Evolutionary conservation across 306 rosid genomes (phyloP).

Genomic region (barrel medic (Medicago truncatula)): DNA sequence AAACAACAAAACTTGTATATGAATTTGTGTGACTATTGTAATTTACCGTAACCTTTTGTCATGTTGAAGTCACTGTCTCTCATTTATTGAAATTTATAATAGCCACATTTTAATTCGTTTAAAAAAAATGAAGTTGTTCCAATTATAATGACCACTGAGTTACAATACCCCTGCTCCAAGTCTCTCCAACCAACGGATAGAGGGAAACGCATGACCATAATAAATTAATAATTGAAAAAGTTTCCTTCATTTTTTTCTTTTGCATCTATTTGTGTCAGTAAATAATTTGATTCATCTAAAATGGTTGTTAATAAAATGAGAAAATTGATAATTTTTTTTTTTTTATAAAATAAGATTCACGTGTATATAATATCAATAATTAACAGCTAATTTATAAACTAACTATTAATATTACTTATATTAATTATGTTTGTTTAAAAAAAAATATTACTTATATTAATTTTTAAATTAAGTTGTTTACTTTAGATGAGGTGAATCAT

Average conservation of each 20-base stretch:
- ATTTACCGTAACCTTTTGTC: neutral
- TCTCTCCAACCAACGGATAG: neutral
- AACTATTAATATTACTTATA: no score
- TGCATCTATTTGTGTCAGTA: neutral
- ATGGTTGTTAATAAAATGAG: no score
- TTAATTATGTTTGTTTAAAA: no score
- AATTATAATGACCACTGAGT: conserved; percentile 25
- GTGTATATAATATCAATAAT: no score
- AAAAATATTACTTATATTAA: no score
- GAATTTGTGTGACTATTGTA: conserved; percentile 2
- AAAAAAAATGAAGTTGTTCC: neutral
- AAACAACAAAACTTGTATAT: neutral
- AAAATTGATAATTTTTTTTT: no score
- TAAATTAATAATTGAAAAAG: neutral
- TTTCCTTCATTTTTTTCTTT: neutral
- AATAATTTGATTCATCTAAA: no score
- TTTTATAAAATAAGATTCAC: no score
- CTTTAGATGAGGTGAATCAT: no score
- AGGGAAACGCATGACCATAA: conserved; percentile 34
- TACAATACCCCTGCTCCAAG: neutral
- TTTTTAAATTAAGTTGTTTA: no score
- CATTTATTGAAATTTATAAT: neutral
- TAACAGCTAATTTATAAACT: no score
- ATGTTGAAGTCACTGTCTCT: neutral
- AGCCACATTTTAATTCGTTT: neutral